These are phyloP conservation scores for Euphorbia pulcherrima DNA, from an alignment of 345 rosid genomes.

Conservation along the genomic window DNA sequence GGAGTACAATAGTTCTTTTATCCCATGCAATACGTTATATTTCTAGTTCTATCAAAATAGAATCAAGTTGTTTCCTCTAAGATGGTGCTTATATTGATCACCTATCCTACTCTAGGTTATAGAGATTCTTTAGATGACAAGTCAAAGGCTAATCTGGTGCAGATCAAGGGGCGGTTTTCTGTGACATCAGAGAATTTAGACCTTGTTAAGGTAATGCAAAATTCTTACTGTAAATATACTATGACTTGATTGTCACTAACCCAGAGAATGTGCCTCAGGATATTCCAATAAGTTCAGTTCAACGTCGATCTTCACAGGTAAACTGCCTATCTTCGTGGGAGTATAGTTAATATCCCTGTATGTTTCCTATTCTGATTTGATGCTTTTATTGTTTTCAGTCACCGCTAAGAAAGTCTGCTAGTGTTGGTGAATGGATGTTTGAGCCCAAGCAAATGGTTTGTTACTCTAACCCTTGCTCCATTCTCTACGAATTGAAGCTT, in stretches of 20 bases:
- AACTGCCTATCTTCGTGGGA: conserved; percentile 33
- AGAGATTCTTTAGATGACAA: conserved; percentile 92
- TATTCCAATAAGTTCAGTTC: conserved; percentile 74
- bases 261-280: conserved; percentile 53
- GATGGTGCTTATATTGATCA: neutral
- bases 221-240: conserved; percentile 14
- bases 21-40: neutral
- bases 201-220: conserved; percentile 70
- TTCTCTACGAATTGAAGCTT: neutral
- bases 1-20: conserved; percentile 9
- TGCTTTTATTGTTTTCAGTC: conserved; percentile 52
- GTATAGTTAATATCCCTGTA: conserved; percentile 4
- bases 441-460: conserved; percentile 67
- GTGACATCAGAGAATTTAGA: conserved; percentile 96
- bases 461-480: conserved; percentile 13
- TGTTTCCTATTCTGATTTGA: conserved; percentile 20
- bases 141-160: conserved; percentile 83
- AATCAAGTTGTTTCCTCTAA: neutral
- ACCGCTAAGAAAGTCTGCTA: conserved; percentile 91
- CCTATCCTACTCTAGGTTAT: conserved; percentile 48
- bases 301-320: conserved; percentile 86
- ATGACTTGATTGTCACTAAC: conserved; percentile 39
- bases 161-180: conserved; percentile 94
- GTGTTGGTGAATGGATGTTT: conserved; percentile 84
- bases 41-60: neutral